Percentiles rank a stretch among this genome's conserved stretches.
phyloP scores from a whole-genome alignment of 345 rosid genomes.

The Pugionium cornutum region DNA sequence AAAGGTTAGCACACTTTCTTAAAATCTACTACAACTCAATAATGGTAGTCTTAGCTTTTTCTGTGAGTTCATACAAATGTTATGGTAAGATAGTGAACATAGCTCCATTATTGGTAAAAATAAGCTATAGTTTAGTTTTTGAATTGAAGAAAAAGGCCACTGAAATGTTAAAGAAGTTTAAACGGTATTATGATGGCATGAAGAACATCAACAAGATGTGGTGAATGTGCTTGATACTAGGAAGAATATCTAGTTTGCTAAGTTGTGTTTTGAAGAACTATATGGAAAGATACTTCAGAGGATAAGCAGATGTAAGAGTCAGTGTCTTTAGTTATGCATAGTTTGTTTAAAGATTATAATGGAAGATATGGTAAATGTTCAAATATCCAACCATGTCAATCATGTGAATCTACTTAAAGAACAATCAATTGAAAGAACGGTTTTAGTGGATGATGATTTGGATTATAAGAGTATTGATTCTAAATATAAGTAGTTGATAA shows the following conservation, averaged over 20 bases:
- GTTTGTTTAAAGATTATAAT: background rate
- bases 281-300: background rate
- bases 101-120: too few species aligned
- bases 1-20: background rate
- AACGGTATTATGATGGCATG: background rate
- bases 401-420: background rate
- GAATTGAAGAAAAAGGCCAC: background rate
- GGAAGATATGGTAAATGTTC: too few species aligned
- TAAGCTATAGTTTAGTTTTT: background rate
- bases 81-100: slow-evolving; percentile 1
- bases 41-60: background rate
- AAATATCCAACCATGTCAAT: background rate
- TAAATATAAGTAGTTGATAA: background rate
- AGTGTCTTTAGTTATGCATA: background rate
- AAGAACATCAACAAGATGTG: background rate
- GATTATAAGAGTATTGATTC: background rate
- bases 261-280: background rate
- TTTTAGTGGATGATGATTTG: background rate
- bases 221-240: background rate
- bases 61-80: background rate
- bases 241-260: background rate
- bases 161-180: background rate
- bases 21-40: background rate
- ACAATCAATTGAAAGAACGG: background rate
- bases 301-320: background rate